phyloP scores from a whole-genome alignment of 2,329 filamentous ascomycete species.

The Penicillium sp. region DNA sequence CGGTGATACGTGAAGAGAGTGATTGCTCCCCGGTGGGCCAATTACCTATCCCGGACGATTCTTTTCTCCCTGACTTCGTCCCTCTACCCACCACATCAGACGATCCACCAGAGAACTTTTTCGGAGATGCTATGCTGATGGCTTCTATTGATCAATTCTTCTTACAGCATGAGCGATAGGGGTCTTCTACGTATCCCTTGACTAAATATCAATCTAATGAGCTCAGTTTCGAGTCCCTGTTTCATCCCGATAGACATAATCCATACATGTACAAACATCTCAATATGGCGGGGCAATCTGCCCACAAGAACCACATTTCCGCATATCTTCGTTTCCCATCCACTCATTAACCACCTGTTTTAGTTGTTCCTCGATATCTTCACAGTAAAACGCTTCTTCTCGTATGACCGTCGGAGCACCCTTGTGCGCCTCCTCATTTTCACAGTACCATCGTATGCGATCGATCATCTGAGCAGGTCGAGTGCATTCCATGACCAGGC shows the following conservation, averaged over 20 bases:
- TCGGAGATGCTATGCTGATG: conserved; percentile 6
- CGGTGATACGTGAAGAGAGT: neutral
- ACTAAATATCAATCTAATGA: neutral
- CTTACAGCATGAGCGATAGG: neutral
- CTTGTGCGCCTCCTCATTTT: conserved; percentile 7
- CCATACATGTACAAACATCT: neutral
- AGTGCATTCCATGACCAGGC: conserved; percentile 79
- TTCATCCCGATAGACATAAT: neutral
- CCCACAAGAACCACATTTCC: conserved; percentile 13
- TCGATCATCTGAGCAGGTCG: conserved; percentile 68
- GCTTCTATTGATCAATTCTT: neutral
- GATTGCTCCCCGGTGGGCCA: neutral
- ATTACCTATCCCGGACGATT: neutral
- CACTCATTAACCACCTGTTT: conserved; percentile 15
- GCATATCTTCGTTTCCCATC: conserved; percentile 12
- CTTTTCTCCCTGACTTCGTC: neutral
- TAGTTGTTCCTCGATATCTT: conserved; percentile 15
- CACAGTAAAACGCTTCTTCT: conserved; percentile 17
- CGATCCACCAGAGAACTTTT: neutral
- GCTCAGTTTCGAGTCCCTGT: neutral
- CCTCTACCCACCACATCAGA: neutral
- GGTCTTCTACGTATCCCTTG: neutral
- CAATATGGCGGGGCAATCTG: conserved; percentile 6
- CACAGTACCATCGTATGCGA: conserved; percentile 73
- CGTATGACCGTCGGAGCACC: conserved; percentile 10